Evolutionary conservation across 345 rosid species (phyloP).

Genomic region (Leavenworthia alabamica): DNA sequence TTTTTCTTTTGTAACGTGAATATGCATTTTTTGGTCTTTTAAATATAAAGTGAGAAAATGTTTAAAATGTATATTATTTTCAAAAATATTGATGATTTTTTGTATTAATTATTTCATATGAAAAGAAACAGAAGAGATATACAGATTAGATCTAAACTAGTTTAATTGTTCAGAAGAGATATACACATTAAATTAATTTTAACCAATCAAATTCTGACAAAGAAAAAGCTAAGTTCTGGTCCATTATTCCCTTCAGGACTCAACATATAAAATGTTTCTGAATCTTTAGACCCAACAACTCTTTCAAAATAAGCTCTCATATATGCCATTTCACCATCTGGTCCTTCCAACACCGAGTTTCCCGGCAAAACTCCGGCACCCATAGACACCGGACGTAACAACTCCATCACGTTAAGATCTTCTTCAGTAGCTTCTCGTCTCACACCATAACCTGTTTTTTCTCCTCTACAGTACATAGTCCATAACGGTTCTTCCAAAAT

Average conservation of each 20-base stretch:
- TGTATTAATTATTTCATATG: too few species aligned
- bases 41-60: too few species aligned
- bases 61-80: too few species aligned
- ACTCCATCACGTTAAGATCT: conserved; percentile 43
- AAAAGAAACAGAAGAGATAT: too few species aligned
- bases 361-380: conserved; percentile 55
- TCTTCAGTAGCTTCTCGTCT: conserved; percentile 40
- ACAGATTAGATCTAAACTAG: too few species aligned
- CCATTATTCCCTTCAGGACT: conserved; percentile 52
- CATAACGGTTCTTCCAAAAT: conserved; percentile 30
- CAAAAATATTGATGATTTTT: too few species aligned
- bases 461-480: conserved; percentile 39
- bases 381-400: conserved; percentile 45
- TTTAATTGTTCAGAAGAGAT: too few species aligned
- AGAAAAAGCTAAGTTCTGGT: conserved; percentile 52
- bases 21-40: too few species aligned
- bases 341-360: conserved; percentile 22
- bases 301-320: conserved; percentile 57
- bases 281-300: conserved; percentile 55
- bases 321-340: conserved; percentile 43
- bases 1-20: too few species aligned
- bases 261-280: conserved; percentile 57
- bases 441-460: conserved; percentile 44
- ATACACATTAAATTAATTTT: neutral
- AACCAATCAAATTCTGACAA: conserved; percentile 37